Conservation (phyloP, 169 alveolate genomes). For the Neospora caninum region DNA sequence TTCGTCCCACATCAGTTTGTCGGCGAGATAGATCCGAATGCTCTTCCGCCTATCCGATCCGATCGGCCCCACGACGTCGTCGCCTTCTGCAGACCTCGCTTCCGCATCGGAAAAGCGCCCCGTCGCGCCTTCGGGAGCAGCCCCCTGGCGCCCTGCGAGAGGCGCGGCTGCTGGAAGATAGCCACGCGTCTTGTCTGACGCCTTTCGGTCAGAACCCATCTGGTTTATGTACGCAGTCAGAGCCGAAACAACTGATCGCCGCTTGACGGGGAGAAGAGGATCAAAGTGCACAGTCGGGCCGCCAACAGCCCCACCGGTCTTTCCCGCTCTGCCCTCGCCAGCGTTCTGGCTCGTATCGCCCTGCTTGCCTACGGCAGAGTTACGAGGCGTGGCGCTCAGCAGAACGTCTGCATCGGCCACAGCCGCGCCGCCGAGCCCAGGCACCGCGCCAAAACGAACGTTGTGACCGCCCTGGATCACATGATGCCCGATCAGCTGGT, state of each 20-base stretch:
- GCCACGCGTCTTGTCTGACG: background rate
- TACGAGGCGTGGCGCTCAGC: background rate
- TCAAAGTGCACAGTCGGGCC: background rate
- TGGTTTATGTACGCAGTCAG: background rate
- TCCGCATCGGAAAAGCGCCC: background rate
- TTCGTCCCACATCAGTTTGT: constrained; percentile 58
- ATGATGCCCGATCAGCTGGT: background rate
- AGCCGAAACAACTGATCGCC: background rate
- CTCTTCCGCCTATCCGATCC: constrained; percentile 55
- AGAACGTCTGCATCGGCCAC: background rate
- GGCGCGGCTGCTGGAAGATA: too few relatives aligned
- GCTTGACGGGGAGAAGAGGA: background rate
- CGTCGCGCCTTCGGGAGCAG: background rate
- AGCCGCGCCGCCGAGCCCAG: background rate
- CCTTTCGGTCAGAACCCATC: background rate
- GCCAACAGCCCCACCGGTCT: background rate
- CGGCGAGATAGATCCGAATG: constrained; percentile 44
- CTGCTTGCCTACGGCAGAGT: too few relatives aligned
- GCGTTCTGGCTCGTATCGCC: background rate
- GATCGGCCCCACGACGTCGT: constrained; percentile 32
- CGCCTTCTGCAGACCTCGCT: background rate
- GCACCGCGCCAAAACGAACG: too few relatives aligned
- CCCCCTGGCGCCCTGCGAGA: too few relatives aligned
- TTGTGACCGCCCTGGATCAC: background rate
- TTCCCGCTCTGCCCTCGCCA: background rate